These are phyloP conservation scores for Biscutella laevigata DNA, from an alignment of 441 rosid genomes.

Conservation along the genomic window DNA sequence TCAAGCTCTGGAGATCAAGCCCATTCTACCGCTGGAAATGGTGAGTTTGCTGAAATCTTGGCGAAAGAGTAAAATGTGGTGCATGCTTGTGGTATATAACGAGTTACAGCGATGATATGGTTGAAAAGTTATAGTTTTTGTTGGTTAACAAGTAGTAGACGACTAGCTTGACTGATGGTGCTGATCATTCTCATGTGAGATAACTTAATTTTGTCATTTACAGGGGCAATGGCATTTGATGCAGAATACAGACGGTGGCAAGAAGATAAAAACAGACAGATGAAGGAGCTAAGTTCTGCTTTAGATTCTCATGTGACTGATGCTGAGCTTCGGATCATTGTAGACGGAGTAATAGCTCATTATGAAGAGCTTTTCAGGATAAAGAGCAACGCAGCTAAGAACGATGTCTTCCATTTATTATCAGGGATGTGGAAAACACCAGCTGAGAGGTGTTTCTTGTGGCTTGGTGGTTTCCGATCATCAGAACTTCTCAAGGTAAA, in stretches of 20 bases:
- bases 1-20: conserved; percentile 96
- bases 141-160: neutral
- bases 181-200: neutral
- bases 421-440: conserved; percentile 99
- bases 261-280: conserved; percentile 75
- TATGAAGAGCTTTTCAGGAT: conserved; percentile 89
- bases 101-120: neutral
- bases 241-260: conserved; percentile 90
- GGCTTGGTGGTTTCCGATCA: conserved; percentile 99
- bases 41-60: conserved; percentile 30
- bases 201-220: neutral
- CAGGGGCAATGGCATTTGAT: conserved; percentile 97
- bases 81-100: neutral
- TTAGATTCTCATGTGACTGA: conserved; percentile 88
- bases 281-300: conserved; percentile 86
- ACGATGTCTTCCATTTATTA: conserved; percentile 87
- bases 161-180: neutral
- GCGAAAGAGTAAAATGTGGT: neutral
- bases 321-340: conserved; percentile 77
- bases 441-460: conserved; percentile 96
- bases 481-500: conserved; percentile 75
- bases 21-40: conserved; percentile 84
- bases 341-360: conserved; percentile 70
- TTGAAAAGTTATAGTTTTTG: neutral
- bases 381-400: conserved; percentile 88